Evolutionary conservation across 2,329 filamentous ascomycete genomes (phyloP).

Genomic region (Chrysoporthe austroafricana): DNA sequence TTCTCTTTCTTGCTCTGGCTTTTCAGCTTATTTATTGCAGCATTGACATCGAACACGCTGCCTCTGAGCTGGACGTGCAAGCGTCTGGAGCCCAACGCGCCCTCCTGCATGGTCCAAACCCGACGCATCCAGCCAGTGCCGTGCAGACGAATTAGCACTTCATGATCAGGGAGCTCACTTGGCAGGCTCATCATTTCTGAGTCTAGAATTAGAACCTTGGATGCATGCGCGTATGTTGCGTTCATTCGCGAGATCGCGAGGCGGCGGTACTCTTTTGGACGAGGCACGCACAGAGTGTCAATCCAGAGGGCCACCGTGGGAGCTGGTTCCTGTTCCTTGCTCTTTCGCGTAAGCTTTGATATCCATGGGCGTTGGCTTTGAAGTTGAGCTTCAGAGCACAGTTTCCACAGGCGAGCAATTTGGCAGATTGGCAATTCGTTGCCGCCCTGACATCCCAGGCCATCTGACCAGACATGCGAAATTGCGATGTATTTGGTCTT

Average conservation of each 20-base stretch:
- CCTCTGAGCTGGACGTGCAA: not conserved
- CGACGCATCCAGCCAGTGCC: not conserved
- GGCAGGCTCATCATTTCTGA: not conserved
- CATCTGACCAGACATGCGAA: slow-evolving; percentile 4
- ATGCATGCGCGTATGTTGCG: not conserved
- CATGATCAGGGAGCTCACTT: not conserved
- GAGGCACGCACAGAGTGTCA: not conserved
- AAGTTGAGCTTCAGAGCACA: not conserved
- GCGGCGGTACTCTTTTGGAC: not conserved
- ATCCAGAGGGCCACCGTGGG: not conserved
- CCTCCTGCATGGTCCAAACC: not conserved
- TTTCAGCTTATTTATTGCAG: not conserved
- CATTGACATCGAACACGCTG: not conserved
- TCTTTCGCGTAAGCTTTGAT: not conserved
- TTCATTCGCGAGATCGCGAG: slow-evolving; percentile 1
- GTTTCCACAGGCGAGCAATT: not conserved
- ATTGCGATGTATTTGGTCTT: not conserved
- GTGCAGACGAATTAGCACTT: not conserved
- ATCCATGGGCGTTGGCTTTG: not conserved
- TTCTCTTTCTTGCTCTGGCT: not conserved
- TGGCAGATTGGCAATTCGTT: not conserved
- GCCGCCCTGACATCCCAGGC: not conserved
- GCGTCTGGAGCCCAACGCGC: not conserved
- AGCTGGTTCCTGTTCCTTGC: not conserved
- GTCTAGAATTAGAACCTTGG: not conserved